Evolutionary conservation across 176 grass and related monocot genomes (phyloP).

Genomic region (Raddia guianensis): DNA sequence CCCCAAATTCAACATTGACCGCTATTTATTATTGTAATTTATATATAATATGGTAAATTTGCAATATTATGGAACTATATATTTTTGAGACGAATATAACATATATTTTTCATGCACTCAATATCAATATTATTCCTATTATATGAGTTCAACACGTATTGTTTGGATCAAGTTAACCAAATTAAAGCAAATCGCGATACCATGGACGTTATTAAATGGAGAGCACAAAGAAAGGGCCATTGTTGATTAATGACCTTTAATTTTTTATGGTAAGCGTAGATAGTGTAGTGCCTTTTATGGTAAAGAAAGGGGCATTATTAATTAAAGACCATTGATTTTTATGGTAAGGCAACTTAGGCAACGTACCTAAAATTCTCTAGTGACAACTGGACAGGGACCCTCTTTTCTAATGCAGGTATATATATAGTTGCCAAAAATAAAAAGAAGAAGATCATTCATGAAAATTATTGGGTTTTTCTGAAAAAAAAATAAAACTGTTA

Average conservation of each 20-base stretch:
- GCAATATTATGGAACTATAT: no score
- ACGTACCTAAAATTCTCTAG: neutral
- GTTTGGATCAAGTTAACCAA: neutral
- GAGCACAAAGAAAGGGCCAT: neutral
- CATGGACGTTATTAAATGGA: neutral
- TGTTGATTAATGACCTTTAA: neutral
- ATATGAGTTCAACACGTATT: neutral
- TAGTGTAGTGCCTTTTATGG: no score
- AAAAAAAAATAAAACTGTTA: no score
- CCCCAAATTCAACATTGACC: no score
- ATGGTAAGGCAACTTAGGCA: neutral
- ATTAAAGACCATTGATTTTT: no score
- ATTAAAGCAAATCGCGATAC: neutral
- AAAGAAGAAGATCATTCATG: neutral
- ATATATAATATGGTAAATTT: no score
- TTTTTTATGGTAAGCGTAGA: neutral
- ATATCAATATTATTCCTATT: no score
- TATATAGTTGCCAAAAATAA: constrained; percentile 19
- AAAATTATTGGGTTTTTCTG: neutral
- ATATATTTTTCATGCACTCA: no score
- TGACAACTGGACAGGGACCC: constrained; percentile 10
- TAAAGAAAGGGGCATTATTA: no score
- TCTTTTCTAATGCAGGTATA: constrained; percentile 1
- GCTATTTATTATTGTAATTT: no score
- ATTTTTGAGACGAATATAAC: no score